Evolutionary conservation across 345 rosid species (phyloP).

Genomic region (Euclidium syriacum): DNA sequence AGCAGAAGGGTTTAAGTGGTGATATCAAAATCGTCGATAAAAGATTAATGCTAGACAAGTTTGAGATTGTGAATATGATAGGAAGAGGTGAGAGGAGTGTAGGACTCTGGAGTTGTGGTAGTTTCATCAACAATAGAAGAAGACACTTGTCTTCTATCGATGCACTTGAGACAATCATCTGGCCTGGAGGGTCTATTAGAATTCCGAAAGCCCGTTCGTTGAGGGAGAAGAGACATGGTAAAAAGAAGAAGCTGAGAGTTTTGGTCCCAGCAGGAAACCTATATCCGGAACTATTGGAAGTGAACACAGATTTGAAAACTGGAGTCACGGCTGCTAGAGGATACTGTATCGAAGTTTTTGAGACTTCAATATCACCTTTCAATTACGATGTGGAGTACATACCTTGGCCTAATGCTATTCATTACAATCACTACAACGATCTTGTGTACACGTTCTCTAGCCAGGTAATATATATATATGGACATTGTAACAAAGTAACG

Average conservation of each 20-base stretch:
- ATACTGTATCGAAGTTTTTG: conserved; percentile 34
- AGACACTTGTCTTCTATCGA: not conserved
- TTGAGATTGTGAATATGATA: conserved; percentile 30
- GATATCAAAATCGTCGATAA: conserved; percentile 18
- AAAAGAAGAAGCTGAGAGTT: conserved; percentile 19
- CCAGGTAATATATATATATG: conserved; percentile 26
- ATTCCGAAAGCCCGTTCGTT: conserved; percentile 1
- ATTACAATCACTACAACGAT: conserved; percentile 13
- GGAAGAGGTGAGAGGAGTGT: conserved; percentile 21
- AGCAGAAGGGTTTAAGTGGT: conserved; percentile 26
- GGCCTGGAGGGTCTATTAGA: conserved; percentile 32
- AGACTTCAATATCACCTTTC: conserved; percentile 9
- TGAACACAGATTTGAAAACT: not conserved
- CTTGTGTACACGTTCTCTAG: conserved; percentile 14
- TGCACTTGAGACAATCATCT: conserved; percentile 21
- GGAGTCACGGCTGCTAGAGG: conserved; percentile 17
- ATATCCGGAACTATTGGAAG: conserved; percentile 2
- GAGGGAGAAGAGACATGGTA: not conserved
- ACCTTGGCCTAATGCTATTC: conserved; percentile 22
- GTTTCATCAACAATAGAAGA: not conserved
- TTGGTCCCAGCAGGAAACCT: conserved; percentile 18
- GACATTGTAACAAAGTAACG: too few species aligned
- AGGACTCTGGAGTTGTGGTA: conserved; percentile 20
- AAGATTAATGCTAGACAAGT: not conserved
- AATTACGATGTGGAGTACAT: conserved; percentile 24